These are phyloP conservation scores for Globisporangium middletonii DNA, from an alignment of 352 stramenopile species.

Conservation along the genomic window DNA sequence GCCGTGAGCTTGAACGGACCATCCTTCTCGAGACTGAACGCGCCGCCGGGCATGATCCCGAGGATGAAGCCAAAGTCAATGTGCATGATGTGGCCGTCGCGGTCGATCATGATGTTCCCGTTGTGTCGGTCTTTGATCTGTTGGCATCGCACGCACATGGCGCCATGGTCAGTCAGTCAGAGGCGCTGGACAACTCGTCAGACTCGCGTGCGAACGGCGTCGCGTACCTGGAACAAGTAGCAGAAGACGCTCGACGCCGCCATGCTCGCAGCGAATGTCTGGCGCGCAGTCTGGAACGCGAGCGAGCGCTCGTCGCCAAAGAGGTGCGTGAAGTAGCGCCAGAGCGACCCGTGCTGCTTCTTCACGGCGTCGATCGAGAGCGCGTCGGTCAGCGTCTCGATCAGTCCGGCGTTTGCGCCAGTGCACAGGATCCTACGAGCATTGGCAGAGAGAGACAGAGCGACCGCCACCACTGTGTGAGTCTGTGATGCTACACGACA, in stretches of 20 bases:
- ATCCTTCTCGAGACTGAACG: slow-evolving; percentile 89
- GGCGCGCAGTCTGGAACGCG: slow-evolving; percentile 66
- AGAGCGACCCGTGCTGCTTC: slow-evolving; percentile 60
- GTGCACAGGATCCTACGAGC: slow-evolving; percentile 79
- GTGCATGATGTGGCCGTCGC: slow-evolving; percentile 88
- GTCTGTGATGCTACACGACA: not conserved
- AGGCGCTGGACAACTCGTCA: not conserved
- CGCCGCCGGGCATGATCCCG: slow-evolving; percentile 89
- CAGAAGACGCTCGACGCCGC: slow-evolving; percentile 91
- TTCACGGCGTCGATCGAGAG: slow-evolving; percentile 92
- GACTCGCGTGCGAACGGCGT: not conserved
- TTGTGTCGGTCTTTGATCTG: slow-evolving; percentile 95
- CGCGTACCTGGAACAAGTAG: slow-evolving; percentile 81
- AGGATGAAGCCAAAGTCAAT: slow-evolving; percentile 98
- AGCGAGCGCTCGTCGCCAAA: slow-evolving; percentile 57
- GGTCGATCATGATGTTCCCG: slow-evolving; percentile 95
- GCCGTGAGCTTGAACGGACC: slow-evolving; percentile 94
- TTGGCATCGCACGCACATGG: not conserved
- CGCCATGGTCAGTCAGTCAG: not conserved
- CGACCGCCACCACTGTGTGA: not conserved
- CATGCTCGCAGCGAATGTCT: slow-evolving; percentile 88
- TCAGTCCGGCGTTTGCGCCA: slow-evolving; percentile 80
- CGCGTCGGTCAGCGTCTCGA: slow-evolving; percentile 89
- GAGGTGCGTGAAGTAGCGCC: slow-evolving; percentile 34
- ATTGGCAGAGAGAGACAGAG: not conserved